Percentiles rank a stretch among this genome's conserved stretches.
Conservation (phyloP, 257 asterid species). For the Misopates orontium region DNA sequence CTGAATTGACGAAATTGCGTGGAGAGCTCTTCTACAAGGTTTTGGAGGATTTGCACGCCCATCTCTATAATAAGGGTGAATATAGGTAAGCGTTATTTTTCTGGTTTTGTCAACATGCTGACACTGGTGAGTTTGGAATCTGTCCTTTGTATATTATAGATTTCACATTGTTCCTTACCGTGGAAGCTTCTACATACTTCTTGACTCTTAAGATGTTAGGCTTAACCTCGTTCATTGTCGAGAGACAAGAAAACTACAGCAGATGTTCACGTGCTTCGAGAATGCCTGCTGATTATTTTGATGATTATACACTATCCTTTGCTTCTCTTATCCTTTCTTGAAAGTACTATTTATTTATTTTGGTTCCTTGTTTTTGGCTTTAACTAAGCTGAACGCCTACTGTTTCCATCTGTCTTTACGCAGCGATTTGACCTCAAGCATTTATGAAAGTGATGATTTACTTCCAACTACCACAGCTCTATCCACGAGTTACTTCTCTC, state of each 20-base stretch:
- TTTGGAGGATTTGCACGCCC: constrained; percentile 95
- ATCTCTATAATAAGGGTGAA: constrained; percentile 95
- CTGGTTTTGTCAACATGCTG: too few relatives aligned
- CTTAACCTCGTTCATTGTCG: constrained; percentile 15
- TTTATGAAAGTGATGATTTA: constrained; percentile 73
- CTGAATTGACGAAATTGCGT: constrained; percentile 89
- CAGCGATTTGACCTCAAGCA: constrained; percentile 71
- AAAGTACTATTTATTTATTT: background rate
- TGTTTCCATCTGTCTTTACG: constrained; percentile 40
- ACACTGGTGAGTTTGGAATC: background rate
- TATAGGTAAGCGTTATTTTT: constrained; percentile 49
- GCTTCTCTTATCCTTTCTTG: constrained; percentile 25
- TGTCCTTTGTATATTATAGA: background rate
- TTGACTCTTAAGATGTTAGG: background rate
- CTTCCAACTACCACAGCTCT: constrained; percentile 64
- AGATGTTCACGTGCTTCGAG: constrained; percentile 18
- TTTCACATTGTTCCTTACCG: constrained; percentile 8
- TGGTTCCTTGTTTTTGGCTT: constrained; percentile 8
- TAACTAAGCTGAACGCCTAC: constrained; percentile 26
- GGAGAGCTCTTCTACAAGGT: constrained; percentile 93
- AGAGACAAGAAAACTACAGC: constrained; percentile 15
- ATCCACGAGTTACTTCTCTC: constrained; percentile 66
- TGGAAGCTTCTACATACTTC: constrained; percentile 5
- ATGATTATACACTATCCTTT: constrained; percentile 14
- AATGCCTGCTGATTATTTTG: constrained; percentile 11